phyloP scores from a whole-genome alignment of 2,329 filamentous ascomycete genomes.

The Pseudofabraea citricarpa region DNA sequence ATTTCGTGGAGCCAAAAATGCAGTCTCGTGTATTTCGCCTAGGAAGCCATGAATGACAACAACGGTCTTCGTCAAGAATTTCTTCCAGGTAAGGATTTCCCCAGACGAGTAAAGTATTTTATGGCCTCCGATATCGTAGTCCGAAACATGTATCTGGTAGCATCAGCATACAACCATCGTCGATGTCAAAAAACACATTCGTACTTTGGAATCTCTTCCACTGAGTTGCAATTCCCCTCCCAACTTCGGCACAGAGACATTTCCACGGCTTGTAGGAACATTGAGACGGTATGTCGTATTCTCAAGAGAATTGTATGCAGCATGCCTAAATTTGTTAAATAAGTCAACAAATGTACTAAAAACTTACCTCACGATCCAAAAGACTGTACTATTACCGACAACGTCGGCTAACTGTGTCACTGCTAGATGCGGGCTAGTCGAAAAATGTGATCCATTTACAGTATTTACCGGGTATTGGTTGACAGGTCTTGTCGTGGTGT shows the following conservation, averaged over 20 bases:
- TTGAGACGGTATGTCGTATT: conserved; percentile 57
- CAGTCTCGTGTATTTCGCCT: conserved; percentile 55
- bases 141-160: too few relatives aligned
- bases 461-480: too few relatives aligned
- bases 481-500: conserved; percentile 8
- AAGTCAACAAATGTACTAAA: too few relatives aligned
- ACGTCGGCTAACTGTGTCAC: conserved; percentile 61
- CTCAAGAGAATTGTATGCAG: conserved; percentile 51
- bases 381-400: conserved; percentile 42
- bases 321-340: conserved; percentile 64
- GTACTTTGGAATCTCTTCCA: conserved; percentile 60
- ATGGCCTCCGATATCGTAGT: conserved; percentile 54
- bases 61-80: conserved; percentile 50
- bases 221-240: conserved; percentile 50
- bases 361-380: too few relatives aligned
- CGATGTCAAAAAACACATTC: too few relatives aligned
- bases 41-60: conserved; percentile 58
- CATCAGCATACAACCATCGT: too few relatives aligned
- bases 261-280: conserved; percentile 50
- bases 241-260: conserved; percentile 51
- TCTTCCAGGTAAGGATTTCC: conserved; percentile 64
- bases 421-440: conserved; percentile 53
- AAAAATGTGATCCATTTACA: too few relatives aligned
- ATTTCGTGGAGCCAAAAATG: too few relatives aligned
- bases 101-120: conserved; percentile 61